Evolutionary conservation across 1,284 basidiomycete species (phyloP).

Genomic region (Coniferiporia weirii): DNA sequence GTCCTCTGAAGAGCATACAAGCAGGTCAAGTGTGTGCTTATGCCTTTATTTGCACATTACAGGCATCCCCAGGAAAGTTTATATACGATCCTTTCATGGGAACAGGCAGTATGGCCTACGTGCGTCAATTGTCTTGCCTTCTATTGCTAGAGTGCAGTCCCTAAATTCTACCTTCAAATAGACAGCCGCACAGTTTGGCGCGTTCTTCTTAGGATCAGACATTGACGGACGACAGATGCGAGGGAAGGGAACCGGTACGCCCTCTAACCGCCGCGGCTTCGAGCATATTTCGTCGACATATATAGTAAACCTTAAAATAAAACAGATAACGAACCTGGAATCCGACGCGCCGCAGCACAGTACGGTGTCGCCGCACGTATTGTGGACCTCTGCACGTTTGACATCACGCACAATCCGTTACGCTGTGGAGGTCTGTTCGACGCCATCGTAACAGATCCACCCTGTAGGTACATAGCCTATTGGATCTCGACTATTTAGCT

Average conservation of each 20-base stretch:
- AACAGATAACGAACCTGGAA: conserved; percentile 54
- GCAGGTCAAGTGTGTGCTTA: neutral
- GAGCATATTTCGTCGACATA: neutral
- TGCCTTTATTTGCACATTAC: neutral
- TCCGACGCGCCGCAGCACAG: conserved; percentile 77
- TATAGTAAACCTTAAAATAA: neutral
- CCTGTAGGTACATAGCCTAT: conserved; percentile 51
- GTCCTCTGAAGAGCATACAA: conserved; percentile 15
- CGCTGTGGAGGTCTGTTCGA: conserved; percentile 87
- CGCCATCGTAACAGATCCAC: conserved; percentile 92
- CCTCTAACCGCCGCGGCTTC: too few species aligned
- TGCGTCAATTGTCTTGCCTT: conserved; percentile 30
- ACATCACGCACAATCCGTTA: conserved; percentile 88
- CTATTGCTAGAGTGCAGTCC: neutral
- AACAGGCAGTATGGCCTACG: conserved; percentile 94
- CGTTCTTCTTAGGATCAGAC: conserved; percentile 86
- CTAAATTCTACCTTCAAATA: conserved; percentile 27
- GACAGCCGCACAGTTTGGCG: conserved; percentile 86
- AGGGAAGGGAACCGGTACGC: conserved; percentile 62
- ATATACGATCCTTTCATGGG: conserved; percentile 97
- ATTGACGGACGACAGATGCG: conserved; percentile 97
- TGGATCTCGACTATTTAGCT: neutral
- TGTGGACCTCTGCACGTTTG: conserved; percentile 85
- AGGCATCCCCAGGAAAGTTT: conserved; percentile 85
- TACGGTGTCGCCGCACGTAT: conserved; percentile 78